phyloP scores from a whole-genome alignment of 2,329 filamentous ascomycete genomes.

The Stromatinia cepivora region DNA sequence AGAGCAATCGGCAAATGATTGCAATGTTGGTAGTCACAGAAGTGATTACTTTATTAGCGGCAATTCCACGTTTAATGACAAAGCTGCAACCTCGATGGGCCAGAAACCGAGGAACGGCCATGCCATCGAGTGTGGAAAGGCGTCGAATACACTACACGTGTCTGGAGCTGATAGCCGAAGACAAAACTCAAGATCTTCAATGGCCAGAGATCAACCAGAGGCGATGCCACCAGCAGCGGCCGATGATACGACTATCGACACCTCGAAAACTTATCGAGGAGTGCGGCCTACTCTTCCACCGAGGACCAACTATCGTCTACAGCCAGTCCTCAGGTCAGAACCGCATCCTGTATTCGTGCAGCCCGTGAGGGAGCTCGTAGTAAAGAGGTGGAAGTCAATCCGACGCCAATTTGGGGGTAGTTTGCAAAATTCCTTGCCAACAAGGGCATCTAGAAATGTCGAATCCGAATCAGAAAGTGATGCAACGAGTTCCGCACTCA shows the following conservation, averaged over 20 bases:
- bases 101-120: background rate
- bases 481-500: constrained; percentile 26
- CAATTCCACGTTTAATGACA: background rate
- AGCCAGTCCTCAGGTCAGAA: constrained; percentile 36
- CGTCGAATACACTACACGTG: background rate
- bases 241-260: constrained; percentile 22
- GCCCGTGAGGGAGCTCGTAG: constrained; percentile 38
- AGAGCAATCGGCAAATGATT: constrained; percentile 24
- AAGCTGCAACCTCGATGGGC: background rate
- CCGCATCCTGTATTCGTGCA: constrained; percentile 39
- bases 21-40: constrained; percentile 19
- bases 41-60: background rate
- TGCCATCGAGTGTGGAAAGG: background rate
- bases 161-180: background rate
- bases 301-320: constrained; percentile 30
- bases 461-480: constrained; percentile 22
- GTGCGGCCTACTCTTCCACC: constrained; percentile 1
- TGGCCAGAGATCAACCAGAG: background rate
- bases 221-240: background rate
- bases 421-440: constrained; percentile 28
- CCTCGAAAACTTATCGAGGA: constrained; percentile 15
- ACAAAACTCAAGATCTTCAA: background rate
- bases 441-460: constrained; percentile 25
- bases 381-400: constrained; percentile 37
- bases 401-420: constrained; percentile 35